Evolutionary conservation across 2,329 filamentous ascomycete species (phyloP).

Genomic region (Colletotrichum musicola): DNA sequence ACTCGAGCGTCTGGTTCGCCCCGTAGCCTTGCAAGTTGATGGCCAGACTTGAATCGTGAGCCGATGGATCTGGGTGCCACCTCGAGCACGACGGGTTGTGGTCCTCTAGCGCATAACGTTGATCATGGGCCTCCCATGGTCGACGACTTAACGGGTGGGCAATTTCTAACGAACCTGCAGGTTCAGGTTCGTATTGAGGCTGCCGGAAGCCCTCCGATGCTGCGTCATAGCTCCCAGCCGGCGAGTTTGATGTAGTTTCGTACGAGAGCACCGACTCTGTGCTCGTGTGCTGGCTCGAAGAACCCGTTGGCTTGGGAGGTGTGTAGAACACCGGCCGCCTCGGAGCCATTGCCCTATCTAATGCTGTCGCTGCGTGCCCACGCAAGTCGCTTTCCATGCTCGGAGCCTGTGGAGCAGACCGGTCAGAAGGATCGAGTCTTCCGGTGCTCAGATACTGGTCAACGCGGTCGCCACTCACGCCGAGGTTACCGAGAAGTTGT

Average conservation of each 20-base stretch:
- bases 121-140: too few relatives aligned
- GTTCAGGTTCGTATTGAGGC: neutral
- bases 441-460: conserved; percentile 52
- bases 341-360: conserved; percentile 54
- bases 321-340: conserved; percentile 45
- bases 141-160: neutral
- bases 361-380: conserved; percentile 35
- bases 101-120: neutral
- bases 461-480: conserved; percentile 69
- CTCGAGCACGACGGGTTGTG: neutral
- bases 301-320: neutral
- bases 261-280: neutral
- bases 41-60: neutral
- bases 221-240: conserved; percentile 16
- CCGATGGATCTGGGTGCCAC: conserved; percentile 6
- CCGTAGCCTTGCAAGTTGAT: conserved; percentile 13
- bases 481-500: conserved; percentile 67
- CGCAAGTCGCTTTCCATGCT: neutral
- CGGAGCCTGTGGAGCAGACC: neutral
- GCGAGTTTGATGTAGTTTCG: conserved; percentile 15
- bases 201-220: conserved; percentile 9
- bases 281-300: conserved; percentile 3
- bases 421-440: neutral
- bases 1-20: conserved; percentile 21
- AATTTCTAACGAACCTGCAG: neutral